A percentile compares a stretch with the other conserved stretches of the same genome.
These are phyloP conservation scores for Candida sonorensis DNA, from an alignment of 805 yeast species.

Conservation along the genomic window DNA sequence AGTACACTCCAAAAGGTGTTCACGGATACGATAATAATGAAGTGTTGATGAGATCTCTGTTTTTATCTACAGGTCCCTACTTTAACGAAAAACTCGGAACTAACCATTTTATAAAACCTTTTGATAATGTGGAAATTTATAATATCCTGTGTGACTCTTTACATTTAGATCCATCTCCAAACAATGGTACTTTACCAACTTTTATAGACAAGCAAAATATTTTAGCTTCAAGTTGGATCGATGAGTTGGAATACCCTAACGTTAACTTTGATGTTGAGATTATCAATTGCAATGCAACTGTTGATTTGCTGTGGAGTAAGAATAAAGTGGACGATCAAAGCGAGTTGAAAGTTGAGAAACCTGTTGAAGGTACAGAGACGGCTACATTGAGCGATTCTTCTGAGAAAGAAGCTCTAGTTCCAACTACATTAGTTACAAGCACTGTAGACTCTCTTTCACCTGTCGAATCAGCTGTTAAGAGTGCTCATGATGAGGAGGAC, in stretches of 20 bases:
- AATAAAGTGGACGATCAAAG: background rate
- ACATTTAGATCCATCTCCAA: conserved; percentile 42
- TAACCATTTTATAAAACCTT: conserved; percentile 44
- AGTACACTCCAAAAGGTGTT: conserved; percentile 64
- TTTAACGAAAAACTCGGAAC: conserved; percentile 36
- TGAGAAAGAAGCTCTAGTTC: background rate
- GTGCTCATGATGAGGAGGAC: conserved; percentile 15
- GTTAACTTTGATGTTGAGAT: conserved; percentile 37
- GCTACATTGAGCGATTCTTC: conserved; percentile 5
- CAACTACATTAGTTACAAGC: background rate
- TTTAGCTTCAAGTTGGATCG: conserved; percentile 41
- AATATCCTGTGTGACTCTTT: conserved; percentile 66
- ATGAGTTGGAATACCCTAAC: conserved; percentile 40
- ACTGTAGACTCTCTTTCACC: too few species aligned
- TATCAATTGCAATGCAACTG: conserved; percentile 41
- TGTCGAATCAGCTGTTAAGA: too few species aligned
- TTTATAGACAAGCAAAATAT: conserved; percentile 24
- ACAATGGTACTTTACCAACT: conserved; percentile 46
- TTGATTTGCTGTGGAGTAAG: conserved; percentile 34
- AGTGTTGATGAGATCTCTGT: conserved; percentile 75
- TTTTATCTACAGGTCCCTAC: conserved; percentile 76
- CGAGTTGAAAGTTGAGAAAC: conserved; percentile 2
- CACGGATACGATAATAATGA: conserved; percentile 82
- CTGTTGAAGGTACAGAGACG: conserved; percentile 5
- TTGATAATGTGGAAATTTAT: conserved; percentile 67